Evolutionary conservation across 495 filamentous ascomycete species (phyloP), one percentile per base, ranked within the genome.

Genomic region (Talaromyces adpressus): DNA sequence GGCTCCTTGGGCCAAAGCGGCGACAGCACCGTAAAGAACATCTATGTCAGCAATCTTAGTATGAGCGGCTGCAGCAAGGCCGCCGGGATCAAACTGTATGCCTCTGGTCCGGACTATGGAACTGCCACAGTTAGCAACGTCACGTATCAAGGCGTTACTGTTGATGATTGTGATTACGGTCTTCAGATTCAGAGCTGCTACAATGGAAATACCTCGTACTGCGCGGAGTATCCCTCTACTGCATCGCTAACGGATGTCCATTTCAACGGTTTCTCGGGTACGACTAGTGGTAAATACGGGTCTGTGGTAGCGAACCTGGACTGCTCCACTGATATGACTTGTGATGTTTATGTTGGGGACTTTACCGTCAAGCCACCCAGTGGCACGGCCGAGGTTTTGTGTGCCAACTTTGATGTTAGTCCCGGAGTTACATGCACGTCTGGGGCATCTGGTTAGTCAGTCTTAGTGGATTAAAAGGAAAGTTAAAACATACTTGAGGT

Each of bases 121-220:
- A 41, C 36, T 5, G 36, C 14, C 0, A 41, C 36, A 16, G 36
- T 41, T 3, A 41, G 36, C 9, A 41, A 16, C 6, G 14, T 41
- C 36, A 41, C 3, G 2, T 36, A 36, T 36, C 34, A 36, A 36
- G 34, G 34, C 11, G 34, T 41, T 0, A 70, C 68, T 22, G 73
- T 80, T 4, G 63, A 73, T 4, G 71, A 70, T 23, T 75, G 71
- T 51, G 77, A 79, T 47, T 81, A 81, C 61, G 79, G 73, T n/a
- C 69, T 80, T 62, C 77, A 81, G 66, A 79, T 81, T 29, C 73
- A 81, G 62, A 79, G 75, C 41, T 82, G 79, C 61, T 82, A 82
- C 62, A 71, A 72, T 30, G 71, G 78, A 47, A 70, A 77, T 64
- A 71, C 56, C 2, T 63, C 61, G n/a, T 79, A 81, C 60, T 82